Evolutionary conservation across 2,329 filamentous ascomycete genomes (phyloP).

Genomic region (Aschersonia sp.): DNA sequence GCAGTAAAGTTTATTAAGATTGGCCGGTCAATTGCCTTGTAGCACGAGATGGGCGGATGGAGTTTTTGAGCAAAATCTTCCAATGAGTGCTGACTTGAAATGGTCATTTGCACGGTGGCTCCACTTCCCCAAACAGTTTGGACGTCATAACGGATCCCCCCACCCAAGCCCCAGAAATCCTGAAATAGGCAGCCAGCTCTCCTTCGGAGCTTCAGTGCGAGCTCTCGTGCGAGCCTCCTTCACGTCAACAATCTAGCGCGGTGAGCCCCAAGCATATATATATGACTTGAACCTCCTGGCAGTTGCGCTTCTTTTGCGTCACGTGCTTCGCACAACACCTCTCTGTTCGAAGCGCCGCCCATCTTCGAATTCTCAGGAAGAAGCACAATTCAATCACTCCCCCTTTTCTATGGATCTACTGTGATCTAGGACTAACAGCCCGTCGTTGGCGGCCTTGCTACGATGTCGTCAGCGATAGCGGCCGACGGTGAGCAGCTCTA

Average conservation of each 20-base stretch:
- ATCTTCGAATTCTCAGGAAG: not conserved
- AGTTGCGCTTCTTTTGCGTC: not conserved
- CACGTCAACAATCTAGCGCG: not conserved
- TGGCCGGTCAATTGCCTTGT: not conserved
- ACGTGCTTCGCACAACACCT: not conserved
- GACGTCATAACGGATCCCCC: not conserved
- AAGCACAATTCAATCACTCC: too few relatives aligned
- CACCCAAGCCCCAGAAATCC: too few relatives aligned
- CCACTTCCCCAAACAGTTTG: not conserved
- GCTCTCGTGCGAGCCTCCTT: too few relatives aligned
- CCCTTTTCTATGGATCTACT: not conserved
- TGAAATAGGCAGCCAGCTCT: too few relatives aligned
- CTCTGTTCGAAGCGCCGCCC: not conserved
- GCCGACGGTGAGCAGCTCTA: slow-evolving; percentile 33
- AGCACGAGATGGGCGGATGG: not conserved
- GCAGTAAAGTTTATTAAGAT: not conserved
- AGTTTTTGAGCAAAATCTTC: not conserved
- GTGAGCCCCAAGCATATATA: not conserved
- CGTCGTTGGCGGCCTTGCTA: not conserved
- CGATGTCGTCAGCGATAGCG: slow-evolving; percentile 1
- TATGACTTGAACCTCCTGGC: not conserved
- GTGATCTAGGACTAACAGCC: not conserved
- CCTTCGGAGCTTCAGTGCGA: too few relatives aligned
- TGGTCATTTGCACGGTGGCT: not conserved
- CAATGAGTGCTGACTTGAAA: not conserved